Evolutionary conservation across 1,139 yeast genomes (phyloP), one percentile per base, ranked within the genome.

Genomic region (Kurtzmaniella natalensis): DNA sequence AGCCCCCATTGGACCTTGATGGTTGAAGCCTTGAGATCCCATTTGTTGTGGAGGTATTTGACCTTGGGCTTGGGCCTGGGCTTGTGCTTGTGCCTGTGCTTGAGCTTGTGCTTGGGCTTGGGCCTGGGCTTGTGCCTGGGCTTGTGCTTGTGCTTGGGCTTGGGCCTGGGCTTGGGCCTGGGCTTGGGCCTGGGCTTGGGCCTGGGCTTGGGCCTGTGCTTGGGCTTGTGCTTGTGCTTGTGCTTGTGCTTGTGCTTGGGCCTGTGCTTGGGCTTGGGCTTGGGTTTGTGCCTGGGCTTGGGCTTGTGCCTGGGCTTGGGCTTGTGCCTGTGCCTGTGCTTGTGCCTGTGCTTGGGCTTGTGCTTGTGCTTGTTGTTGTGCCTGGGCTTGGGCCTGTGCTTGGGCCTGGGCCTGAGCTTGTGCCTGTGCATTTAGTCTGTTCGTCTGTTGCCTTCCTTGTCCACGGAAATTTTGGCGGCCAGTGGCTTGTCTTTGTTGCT

Each of bases 401-500:
- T 14, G 25, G 10, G 14, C 25, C 15, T 28, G 31, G 27, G 21
- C 28, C 25, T 32, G 38, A 16, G 34, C 23, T 17, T 20, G 34
- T 7, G 36, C 37, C 14, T 29, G 32, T 11, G 34, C 38, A 28
- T 31, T 29, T 34, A 9, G 30, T 21, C 19, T 34, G 39, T 28
- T 31, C 37, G 4, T 21, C 31, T 25, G 28, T 22, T 25, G 35
- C 29, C 32, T 27, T 25, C 23, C 22, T 32, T 37, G 15, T 8
- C 11, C 13, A 14, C 11, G 24, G 11, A n/a, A 13, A 21, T 5
- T 13, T 21, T 21, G 24, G 10, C 11, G 9, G 13, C 11, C 13
- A 5, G 24, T 5, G 5, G 9, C 47, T 26, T 33, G 49, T 28
- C 37, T 53, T 28, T 36, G 47, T 31, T 32, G 46, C 31, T 36